Percentiles rank a stretch among this genome's conserved stretches.
phyloP scores from a whole-genome alignment of 73 alveolate species.

The Effrenium voratum region DNA sequence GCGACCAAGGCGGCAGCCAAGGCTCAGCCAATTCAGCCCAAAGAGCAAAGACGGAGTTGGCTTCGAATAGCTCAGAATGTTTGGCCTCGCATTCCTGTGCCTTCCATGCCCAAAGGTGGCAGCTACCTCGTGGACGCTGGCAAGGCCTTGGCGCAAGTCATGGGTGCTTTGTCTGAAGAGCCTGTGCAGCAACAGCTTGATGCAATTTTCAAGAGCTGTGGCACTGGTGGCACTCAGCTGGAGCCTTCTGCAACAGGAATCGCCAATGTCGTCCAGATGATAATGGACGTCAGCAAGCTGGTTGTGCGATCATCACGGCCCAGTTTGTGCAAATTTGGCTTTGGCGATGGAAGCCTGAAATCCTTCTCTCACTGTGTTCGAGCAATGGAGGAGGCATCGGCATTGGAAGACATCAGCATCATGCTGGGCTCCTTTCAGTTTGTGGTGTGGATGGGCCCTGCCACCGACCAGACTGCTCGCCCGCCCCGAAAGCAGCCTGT shows the following conservation, averaged over 20 bases:
- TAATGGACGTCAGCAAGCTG: conserved; percentile 23
- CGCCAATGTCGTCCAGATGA: conserved; percentile 22
- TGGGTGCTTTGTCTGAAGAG: neutral
- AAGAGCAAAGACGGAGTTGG: conserved; percentile 60
- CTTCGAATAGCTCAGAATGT: conserved; percentile 53
- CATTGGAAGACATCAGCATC: conserved; percentile 24
- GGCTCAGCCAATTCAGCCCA: neutral
- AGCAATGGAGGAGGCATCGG: conserved; percentile 12
- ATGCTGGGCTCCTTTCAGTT: conserved; percentile 36
- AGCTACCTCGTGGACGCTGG: conserved; percentile 3
- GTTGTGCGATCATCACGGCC: neutral
- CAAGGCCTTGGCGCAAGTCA: neutral
- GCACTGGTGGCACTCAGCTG: neutral
- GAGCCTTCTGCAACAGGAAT: neutral
- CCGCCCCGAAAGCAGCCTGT: conserved; percentile 38
- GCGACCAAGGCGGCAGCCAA: conserved; percentile 21
- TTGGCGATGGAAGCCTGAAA: neutral
- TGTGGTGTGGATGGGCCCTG: conserved; percentile 64
- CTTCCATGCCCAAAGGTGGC: neutral
- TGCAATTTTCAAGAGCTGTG: neutral
- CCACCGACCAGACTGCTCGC: neutral
- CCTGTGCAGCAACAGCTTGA: conserved; percentile 42
- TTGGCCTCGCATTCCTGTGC: neutral
- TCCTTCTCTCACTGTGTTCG: conserved; percentile 3
- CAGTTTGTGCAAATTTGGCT: neutral